These are phyloP conservation scores for Podochytrium sp. DNA, from an alignment of 192 early-diverging fungal species.

Conservation along the genomic window DNA sequence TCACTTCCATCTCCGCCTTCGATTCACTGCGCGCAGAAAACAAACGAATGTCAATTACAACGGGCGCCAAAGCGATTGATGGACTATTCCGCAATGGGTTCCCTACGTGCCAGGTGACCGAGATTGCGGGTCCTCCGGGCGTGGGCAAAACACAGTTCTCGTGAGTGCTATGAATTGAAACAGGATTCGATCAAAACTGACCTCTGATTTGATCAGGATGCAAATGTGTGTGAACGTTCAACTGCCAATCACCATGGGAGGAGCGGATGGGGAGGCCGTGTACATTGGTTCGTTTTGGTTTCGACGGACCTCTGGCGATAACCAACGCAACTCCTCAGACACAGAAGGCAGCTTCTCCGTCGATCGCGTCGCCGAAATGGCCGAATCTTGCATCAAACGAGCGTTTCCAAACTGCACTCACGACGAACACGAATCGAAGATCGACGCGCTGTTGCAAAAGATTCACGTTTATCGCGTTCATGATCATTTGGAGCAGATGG, in stretches of 20 bases:
- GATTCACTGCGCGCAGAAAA: slow-evolving; percentile 37
- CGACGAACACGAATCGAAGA: neutral
- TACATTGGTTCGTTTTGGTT: slow-evolving; percentile 39
- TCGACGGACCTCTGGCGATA: neutral
- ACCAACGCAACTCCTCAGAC: slow-evolving; percentile 25
- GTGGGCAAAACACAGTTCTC: slow-evolving; percentile 60
- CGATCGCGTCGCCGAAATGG: slow-evolving; percentile 42
- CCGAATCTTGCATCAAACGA: slow-evolving; percentile 1
- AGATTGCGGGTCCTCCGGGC: slow-evolving; percentile 53
- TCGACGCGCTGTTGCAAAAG: slow-evolving; percentile 26
- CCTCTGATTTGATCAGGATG: slow-evolving; percentile 40
- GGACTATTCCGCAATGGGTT: slow-evolving; percentile 49
- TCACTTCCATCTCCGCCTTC: slow-evolving; percentile 41
- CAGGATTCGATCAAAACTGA: no score
- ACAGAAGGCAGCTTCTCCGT: slow-evolving; percentile 53
- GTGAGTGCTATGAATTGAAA: no score
- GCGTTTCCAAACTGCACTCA: neutral
- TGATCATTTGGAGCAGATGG: slow-evolving; percentile 36
- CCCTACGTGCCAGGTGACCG: slow-evolving; percentile 46
- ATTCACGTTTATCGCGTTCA: slow-evolving; percentile 43
- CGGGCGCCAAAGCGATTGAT: slow-evolving; percentile 46
- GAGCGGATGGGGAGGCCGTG: slow-evolving; percentile 38
- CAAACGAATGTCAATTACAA: slow-evolving; percentile 32
- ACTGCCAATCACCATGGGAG: slow-evolving; percentile 26
- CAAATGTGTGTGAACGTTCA: slow-evolving; percentile 53